A percentile compares a stretch with the other conserved stretches of the same genome.
Conservation (phyloP, 768 basidiomycete genomes). For the Rhodosporidiobolus sp. region DNA sequence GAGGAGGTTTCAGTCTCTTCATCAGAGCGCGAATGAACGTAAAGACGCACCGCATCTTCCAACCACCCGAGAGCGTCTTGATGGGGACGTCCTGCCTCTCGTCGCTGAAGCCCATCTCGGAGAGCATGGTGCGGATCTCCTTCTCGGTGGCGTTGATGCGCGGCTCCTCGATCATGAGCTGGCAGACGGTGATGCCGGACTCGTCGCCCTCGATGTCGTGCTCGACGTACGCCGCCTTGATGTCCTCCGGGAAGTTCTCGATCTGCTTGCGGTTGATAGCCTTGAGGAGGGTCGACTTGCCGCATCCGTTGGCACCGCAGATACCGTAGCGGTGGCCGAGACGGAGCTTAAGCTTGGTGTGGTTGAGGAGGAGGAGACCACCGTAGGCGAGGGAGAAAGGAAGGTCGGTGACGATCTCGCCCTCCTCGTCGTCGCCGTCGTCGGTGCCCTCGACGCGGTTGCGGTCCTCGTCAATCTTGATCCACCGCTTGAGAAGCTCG, state of each 20-base stretch:
- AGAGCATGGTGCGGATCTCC: constrained; percentile 72
- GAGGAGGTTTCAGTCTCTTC: constrained; percentile 4
- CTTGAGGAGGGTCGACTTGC: constrained; percentile 93
- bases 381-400: constrained; percentile 95
- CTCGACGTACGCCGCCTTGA: constrained; percentile 94
- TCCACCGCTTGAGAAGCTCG: constrained; percentile 67
- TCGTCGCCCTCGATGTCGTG: constrained; percentile 64
- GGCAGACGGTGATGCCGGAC: constrained; percentile 42
- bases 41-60: constrained; percentile 85
- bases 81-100: constrained; percentile 77
- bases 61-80: constrained; percentile 88
- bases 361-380: constrained; percentile 86
- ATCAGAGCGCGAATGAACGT: too few species aligned
- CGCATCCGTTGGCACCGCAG: constrained; percentile 90
- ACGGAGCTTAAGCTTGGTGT: constrained; percentile 81
- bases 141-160: constrained; percentile 74
- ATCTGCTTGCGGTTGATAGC: constrained; percentile 87
- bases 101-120: constrained; percentile 88
- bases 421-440: constrained; percentile 62
- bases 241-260: constrained; percentile 86
- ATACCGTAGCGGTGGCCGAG: constrained; percentile 89
- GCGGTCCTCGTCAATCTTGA: constrained; percentile 64
- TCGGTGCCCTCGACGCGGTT: constrained; percentile 50
- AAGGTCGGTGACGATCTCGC: constrained; percentile 83
- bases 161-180: constrained; percentile 54